Conservation (phyloP, 345 rosid genomes). For the Cardamine occulta region DNA sequence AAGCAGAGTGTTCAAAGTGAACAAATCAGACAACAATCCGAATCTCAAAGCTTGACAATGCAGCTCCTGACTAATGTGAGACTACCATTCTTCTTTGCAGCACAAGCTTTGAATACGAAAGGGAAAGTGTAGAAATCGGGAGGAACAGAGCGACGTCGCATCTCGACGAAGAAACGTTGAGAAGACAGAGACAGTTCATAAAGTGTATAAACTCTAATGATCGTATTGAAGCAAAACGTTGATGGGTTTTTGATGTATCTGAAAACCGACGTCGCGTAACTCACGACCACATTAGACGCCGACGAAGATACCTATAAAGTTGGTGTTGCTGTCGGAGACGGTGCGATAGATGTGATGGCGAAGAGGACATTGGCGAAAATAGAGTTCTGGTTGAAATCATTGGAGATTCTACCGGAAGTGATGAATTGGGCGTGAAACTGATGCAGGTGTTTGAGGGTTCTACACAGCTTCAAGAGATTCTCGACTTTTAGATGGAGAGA, state of each 20-base stretch:
- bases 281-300: conserved; percentile 17
- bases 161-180: conserved; percentile 54
- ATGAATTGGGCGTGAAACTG: conserved; percentile 38
- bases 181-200: conserved; percentile 58
- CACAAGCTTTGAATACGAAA: conserved; percentile 66
- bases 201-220: conserved; percentile 58
- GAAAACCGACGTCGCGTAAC: conserved; percentile 54
- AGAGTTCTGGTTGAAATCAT: conserved; percentile 6
- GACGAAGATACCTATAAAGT: neutral
- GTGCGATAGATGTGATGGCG: conserved; percentile 46
- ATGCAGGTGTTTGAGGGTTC: conserved; percentile 38
- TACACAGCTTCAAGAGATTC: conserved; percentile 40
- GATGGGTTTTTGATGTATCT: conserved; percentile 53
- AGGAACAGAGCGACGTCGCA: conserved; percentile 58
- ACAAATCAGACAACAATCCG: conserved; percentile 62
- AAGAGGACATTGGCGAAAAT: conserved; percentile 50
- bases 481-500: neutral
- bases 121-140: conserved; percentile 73
- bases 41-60: conserved; percentile 58
- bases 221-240: conserved; percentile 58
- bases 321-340: neutral
- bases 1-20: conserved; percentile 57
- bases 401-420: conserved; percentile 37
- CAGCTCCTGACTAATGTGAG: conserved; percentile 42
- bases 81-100: conserved; percentile 43